Conservation (phyloP, 2,329 filamentous ascomycete genomes). For the Colletotrichum zoysiae region DNA sequence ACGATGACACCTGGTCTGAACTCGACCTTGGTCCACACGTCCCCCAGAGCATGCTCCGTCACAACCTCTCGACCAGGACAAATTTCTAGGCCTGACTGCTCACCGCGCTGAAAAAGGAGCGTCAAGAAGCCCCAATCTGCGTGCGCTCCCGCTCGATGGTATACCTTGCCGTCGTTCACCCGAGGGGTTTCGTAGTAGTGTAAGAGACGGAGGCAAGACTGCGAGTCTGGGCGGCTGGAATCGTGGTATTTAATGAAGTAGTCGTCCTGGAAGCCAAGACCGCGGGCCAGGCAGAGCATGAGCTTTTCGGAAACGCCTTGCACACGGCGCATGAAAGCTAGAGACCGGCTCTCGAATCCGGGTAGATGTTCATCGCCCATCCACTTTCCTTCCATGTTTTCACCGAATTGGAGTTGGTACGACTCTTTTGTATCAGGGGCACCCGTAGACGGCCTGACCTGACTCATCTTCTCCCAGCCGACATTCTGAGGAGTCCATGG, state of each 20-base stretch:
- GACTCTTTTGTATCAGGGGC: slow-evolving; percentile 70
- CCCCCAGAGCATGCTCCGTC: slow-evolving; percentile 69
- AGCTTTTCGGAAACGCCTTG: slow-evolving; percentile 67
- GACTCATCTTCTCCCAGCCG: slow-evolving; percentile 71
- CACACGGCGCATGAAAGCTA: slow-evolving; percentile 66
- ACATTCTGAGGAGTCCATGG: slow-evolving; percentile 68
- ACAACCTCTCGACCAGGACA: slow-evolving; percentile 73
- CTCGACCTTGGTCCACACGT: slow-evolving; percentile 74
- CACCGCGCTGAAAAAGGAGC: slow-evolving; percentile 71
- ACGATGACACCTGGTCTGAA: slow-evolving; percentile 67
- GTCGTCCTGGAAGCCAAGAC: slow-evolving; percentile 66
- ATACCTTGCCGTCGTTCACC: slow-evolving; percentile 56
- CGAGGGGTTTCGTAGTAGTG: slow-evolving; percentile 65
- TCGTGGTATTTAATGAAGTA: slow-evolving; percentile 70
- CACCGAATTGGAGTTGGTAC: slow-evolving; percentile 73
- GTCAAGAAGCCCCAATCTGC: slow-evolving; percentile 74
- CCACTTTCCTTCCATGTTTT: slow-evolving; percentile 66
- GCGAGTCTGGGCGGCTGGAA: slow-evolving; percentile 60
- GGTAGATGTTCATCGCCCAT: slow-evolving; percentile 60
- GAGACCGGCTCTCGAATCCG: slow-evolving; percentile 59
- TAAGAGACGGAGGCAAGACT: slow-evolving; percentile 67
- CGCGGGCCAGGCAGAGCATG: slow-evolving; percentile 70
- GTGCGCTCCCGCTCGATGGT: slow-evolving; percentile 72
- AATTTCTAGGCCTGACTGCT: slow-evolving; percentile 73
- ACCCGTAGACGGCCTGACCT: slow-evolving; percentile 71